Evolutionary conservation across 257 asterid species (phyloP), one percentile per base, ranked within the genome.

Genomic region (Striga asiatica): DNA sequence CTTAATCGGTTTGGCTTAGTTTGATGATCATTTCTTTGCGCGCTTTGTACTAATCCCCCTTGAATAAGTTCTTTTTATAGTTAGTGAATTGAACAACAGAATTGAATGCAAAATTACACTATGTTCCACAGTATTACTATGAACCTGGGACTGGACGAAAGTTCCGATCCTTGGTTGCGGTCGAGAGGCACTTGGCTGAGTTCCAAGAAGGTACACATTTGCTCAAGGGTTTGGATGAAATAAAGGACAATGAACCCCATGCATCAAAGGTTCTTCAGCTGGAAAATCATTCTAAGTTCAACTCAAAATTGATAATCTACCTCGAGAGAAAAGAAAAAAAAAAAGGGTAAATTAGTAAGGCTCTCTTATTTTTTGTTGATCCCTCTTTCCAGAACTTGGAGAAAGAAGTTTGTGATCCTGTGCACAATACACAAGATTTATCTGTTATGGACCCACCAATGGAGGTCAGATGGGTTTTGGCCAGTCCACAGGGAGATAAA

Each of bases 401-500:
- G 75, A 80, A 64, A 28, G 67, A 60, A 8, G 19, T 31, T 2
- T n/a, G n/a, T n/a, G n/a, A n/a, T n/a, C 8, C 53, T 12, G 37
- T 3, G 56, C 71, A 60, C 34, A 54, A 58, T 20, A 35, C 21
- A 24, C 71, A 45, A 14, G 55, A 65, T 34, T 76, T 85, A 1
- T 71, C 79, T 2, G 69, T 78, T 47, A 11, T 49, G n/a, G 51
- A 50, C 45, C 79, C 78, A 3, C 95, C 94, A 3, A 60, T 48
- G 62, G 76, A 81, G 71, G 87, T 85, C 17, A 81, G 74, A 38
- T 89, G 95, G 94, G 87, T 82, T 58, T 73, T 88, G 24, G 78
- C 74, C 63, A 82, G 76, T 72, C 43, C 84, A 23, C 65, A 32
- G 57, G 95, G 84, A 50, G 85, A 78, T 31, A 59, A 43, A 1